Evolutionary conservation across 2,329 filamentous ascomycete genomes (phyloP).

Genomic region (Amylocarpus encephaloides): DNA sequence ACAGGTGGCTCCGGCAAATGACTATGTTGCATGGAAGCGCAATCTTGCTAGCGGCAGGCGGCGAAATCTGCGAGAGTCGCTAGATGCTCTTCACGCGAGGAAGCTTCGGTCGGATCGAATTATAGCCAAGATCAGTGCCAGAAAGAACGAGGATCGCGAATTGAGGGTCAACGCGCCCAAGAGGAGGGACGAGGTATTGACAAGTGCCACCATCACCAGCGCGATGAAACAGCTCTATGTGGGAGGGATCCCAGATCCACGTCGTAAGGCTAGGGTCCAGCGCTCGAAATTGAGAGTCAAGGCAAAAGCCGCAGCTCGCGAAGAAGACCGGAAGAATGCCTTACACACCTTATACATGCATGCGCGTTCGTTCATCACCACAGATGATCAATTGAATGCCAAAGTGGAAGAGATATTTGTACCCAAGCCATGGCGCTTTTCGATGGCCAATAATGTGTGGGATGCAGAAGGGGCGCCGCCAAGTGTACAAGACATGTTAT

Average conservation of each 20-base stretch:
- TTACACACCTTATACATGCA: conserved; percentile 88
- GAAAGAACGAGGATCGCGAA: conserved; percentile 43
- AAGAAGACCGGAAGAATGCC: conserved; percentile 57
- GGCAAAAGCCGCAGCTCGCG: conserved; percentile 43
- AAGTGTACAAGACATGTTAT: conserved; percentile 42
- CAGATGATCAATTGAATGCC: conserved; percentile 66
- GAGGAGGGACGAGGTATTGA: conserved; percentile 70
- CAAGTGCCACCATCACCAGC: conserved; percentile 57
- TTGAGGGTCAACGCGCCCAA: conserved; percentile 55
- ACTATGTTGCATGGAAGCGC: conserved; percentile 55
- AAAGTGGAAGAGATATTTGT: conserved; percentile 73
- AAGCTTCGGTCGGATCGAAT: conserved; percentile 42
- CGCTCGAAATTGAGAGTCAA: conserved; percentile 37
- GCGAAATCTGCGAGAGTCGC: conserved; percentile 63
- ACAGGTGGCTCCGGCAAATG: conserved; percentile 20
- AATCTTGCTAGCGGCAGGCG: conserved; percentile 67
- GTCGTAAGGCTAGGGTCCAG: conserved; percentile 50
- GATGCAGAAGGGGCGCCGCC: conserved; percentile 33
- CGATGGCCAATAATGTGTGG: conserved; percentile 27
- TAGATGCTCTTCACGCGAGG: conserved; percentile 62
- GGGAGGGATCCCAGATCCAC: conserved; percentile 53
- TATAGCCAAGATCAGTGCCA: conserved; percentile 36
- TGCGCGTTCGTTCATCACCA: conserved; percentile 79
- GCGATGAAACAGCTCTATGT: conserved; percentile 43
- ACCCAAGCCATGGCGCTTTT: conserved; percentile 32